Evolutionary conservation across 805 yeast species (phyloP), one percentile per base, ranked within the genome.

Genomic region (Isabelozyma pseudorhagii): DNA sequence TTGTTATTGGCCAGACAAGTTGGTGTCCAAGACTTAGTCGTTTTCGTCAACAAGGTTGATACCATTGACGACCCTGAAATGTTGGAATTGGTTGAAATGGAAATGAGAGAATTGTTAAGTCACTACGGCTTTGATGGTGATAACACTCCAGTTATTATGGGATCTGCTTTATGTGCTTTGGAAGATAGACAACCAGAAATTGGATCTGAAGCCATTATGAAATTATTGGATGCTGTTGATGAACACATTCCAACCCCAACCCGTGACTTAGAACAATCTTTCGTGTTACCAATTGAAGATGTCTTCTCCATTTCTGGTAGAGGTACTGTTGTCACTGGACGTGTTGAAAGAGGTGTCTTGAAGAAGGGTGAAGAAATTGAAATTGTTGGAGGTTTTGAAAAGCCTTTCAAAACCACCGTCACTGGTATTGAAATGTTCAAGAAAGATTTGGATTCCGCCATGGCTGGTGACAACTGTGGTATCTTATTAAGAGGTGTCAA

Each of bases 391-490:
- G 82, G 79, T 82, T 85, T 87, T 76, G 84, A 84, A 62, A 82
- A 83, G 68, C 93, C 96, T 59, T 71, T 89, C 73, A 93, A 91
- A 85, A 84, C 97, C 62, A 89, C 87, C 55, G 97, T 92, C 56
- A 94, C 99, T 50, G 98, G 98, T 77, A 90, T 94, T 67, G 99
- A 94, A 82, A 93, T 92, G 97, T 94, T 94, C 85, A 92, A 91
- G 85, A 94, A 94, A 83, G 98, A 94, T 73, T 85, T 94, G 66
- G 98, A 92, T 77, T 81, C 84, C 64, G 98, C 98, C 59, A 87
- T 87, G 85, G 99, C 97, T 67, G 99, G 99, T 81, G 99, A 94
- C 79, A 94, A 96, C 75, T 96, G 97, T 71, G 99, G 99, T 77
- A 84, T 94, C 63, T 80, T 94, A 71, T 82, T 94, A 72, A 91